phyloP scores from a whole-genome alignment of 441 rosid species.

The Biscutella laevigata region DNA sequence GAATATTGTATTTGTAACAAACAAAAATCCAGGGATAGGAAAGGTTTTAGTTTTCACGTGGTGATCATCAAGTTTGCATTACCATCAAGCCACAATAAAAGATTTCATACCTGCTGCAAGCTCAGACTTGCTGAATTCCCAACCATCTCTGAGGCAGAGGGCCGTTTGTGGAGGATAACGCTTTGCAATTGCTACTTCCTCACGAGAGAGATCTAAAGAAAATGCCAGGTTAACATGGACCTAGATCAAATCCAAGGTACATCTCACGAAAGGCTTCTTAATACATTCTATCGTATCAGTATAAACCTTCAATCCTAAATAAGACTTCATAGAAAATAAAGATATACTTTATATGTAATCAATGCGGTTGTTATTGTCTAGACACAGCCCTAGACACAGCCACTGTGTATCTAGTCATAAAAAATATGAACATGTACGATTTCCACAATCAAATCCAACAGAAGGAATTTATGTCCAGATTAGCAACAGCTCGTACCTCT shows the following conservation, averaged over 20 bases:
- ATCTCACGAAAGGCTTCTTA: conserved; percentile 4
- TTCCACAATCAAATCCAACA: neutral
- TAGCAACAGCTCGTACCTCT: conserved; percentile 4
- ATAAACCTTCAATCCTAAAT: neutral
- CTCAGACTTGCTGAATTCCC: conserved; percentile 92
- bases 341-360: neutral
- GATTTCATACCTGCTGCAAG: conserved; percentile 62
- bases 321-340: no score
- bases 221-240: conserved; percentile 17
- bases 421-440: neutral
- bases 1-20: neutral
- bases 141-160: conserved; percentile 90
- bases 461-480: neutral
- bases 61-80: neutral
- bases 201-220: conserved; percentile 76
- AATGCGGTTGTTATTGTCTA: neutral
- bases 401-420: neutral
- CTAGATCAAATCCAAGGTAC: conserved; percentile 1
- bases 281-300: neutral
- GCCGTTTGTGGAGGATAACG: conserved; percentile 87
- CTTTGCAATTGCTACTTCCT: conserved; percentile 72
- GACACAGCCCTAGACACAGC: neutral
- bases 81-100: conserved; percentile 14
- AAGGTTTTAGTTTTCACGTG: neutral
- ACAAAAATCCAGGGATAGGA: conserved; percentile 6